These are phyloP conservation scores for Candida boleticola DNA, from an alignment of 805 yeast species.

Conservation along the genomic window DNA sequence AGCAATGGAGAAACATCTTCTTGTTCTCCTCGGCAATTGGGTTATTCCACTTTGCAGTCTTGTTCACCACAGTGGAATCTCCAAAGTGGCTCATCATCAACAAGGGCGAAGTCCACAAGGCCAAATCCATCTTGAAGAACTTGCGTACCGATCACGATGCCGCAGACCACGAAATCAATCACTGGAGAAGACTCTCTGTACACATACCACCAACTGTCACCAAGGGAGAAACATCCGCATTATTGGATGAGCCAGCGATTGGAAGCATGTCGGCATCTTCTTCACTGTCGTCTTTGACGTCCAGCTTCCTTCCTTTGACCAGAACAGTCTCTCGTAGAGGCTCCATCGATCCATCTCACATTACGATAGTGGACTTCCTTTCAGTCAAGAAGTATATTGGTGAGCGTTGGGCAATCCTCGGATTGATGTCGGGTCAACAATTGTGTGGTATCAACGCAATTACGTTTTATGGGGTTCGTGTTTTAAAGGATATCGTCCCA, in stretches of 20 bases:
- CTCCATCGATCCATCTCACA: conserved; percentile 28
- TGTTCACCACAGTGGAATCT: conserved; percentile 37
- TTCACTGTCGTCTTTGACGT: not conserved
- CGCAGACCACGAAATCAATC: conserved; percentile 32
- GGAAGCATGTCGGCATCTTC: not conserved
- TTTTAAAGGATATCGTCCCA: conserved; percentile 67
- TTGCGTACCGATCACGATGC: conserved; percentile 30
- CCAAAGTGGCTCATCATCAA: conserved; percentile 42
- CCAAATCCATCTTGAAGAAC: conserved; percentile 24
- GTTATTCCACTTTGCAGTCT: conserved; percentile 23
- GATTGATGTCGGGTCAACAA: conserved; percentile 40
- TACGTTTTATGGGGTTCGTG: conserved; percentile 85
- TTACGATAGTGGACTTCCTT: conserved; percentile 21
- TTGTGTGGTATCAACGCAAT: conserved; percentile 84
- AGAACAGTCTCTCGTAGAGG: conserved; percentile 20
- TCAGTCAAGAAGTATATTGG: conserved; percentile 15
- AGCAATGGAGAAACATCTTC: conserved; percentile 38
- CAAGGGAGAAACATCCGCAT: conserved; percentile 3
- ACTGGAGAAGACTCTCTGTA: conserved; percentile 31
- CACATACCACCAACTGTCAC: conserved; percentile 5
- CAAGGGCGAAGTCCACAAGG: conserved; percentile 25
- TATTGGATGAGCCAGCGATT: conserved; percentile 4
- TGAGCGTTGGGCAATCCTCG: conserved; percentile 28
- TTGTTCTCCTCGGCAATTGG: conserved; percentile 23
- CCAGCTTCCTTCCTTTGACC: conserved; percentile 8